Conservation (phyloP, 2,329 filamentous ascomycete genomes). For the Gremmenia infestans region DNA sequence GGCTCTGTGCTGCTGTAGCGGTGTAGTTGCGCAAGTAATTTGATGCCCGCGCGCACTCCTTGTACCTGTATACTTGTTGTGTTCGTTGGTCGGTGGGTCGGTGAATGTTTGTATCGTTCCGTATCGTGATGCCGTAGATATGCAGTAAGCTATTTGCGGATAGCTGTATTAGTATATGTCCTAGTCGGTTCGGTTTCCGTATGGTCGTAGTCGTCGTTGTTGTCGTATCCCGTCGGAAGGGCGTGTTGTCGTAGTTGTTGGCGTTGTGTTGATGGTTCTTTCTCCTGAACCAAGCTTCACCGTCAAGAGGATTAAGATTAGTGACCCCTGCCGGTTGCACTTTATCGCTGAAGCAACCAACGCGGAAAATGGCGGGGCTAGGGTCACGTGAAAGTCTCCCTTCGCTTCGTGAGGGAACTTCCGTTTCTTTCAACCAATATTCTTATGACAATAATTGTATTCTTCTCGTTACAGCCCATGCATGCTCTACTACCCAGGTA, state of each 20-base stretch:
- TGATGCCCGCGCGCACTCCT: conserved; percentile 11
- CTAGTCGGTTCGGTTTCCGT: conserved; percentile 1
- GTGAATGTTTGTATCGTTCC: conserved; percentile 1
- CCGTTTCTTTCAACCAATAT: neutral
- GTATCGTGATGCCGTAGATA: conserved; percentile 1
- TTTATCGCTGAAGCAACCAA: conserved; percentile 6
- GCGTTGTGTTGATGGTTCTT: conserved; percentile 2
- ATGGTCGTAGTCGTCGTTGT: conserved; percentile 2
- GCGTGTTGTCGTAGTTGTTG: neutral
- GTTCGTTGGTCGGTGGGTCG: conserved; percentile 2
- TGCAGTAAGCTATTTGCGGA: conserved; percentile 1
- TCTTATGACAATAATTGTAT: neutral
- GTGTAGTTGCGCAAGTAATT: conserved; percentile 12
- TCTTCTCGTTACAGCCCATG: neutral
- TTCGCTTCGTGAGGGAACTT: neutral
- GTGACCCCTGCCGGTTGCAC: conserved; percentile 1
- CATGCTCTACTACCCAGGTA: neutral
- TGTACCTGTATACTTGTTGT: conserved; percentile 1
- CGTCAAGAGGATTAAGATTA: neutral
- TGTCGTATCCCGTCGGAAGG: conserved; percentile 1
- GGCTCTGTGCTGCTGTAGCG: conserved; percentile 10
- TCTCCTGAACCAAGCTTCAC: conserved; percentile 9
- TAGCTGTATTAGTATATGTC: conserved; percentile 2
- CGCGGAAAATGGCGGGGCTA: neutral
- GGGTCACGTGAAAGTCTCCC: neutral